Base-by-base conservation (phyloP, 805 yeast genomes). In the Tetrapisispora iriomotensis region DNA sequence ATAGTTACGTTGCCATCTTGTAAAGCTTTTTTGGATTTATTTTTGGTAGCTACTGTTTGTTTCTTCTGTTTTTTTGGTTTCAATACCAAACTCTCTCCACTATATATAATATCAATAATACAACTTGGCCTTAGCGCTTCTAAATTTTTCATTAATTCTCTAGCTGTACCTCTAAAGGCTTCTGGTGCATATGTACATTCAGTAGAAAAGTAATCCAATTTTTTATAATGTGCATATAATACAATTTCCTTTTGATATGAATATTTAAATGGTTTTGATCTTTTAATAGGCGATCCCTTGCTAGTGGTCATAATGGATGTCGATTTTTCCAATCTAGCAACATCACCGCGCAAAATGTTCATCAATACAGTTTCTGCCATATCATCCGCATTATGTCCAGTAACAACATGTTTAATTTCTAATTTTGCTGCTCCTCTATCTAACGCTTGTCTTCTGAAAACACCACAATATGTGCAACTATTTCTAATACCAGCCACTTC, bases 311-410 rank as follows among this genome's bases (percentile, higher is more conserved):
- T 71, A 30, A 92, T 86, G 18, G 82, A 72, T 8, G 95, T 84
- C 14, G 96, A 86, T 47, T 81, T 77, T 54, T 85, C 97, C 40
- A 92, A 66, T 46, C 99, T 70, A 19, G 95, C 94, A 6, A 87
- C 81, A 57, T 92, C 99, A n/a, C 99, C 99, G 50, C 99, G 71
- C 22, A 92, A 64, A 32, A 92, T 62, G 60, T 92, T 92, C 97
- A 92, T 90, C 39, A 92, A 62, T 4, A 92, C 95, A 0, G 99
- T 92, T 54, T 92, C 99, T 1, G 99, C 99, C 85, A 92, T 83
- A 63, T 92, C 99, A 60, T 92, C 99, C 0, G 99, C 99, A 60
- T 92, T 92, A 62, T 92, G 99, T 2, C 99, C 99, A 0, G 99
- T 92, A 1, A 92, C 94, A 24, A 92, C 92, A 61, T 92, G 99